phyloP scores from a whole-genome alignment of 2,329 filamentous ascomycete species.

The Colletotrichum sp. region DNA sequence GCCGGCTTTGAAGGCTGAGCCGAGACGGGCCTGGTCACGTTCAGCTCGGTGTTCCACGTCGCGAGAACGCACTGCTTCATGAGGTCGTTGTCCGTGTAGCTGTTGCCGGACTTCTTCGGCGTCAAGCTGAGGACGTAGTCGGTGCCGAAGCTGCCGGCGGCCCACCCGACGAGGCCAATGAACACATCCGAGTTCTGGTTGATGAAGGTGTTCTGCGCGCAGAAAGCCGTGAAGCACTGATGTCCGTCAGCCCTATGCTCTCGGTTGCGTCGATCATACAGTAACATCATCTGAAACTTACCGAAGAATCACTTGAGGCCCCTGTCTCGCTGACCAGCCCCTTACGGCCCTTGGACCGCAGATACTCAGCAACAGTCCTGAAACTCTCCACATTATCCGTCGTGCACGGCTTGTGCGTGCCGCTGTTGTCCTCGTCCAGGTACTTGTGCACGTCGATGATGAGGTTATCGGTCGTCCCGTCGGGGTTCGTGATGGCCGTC shows the following conservation, averaged over 20 bases:
- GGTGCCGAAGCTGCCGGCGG: constrained; percentile 46
- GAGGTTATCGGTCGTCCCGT: constrained; percentile 60
- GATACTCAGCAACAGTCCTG: constrained; percentile 47
- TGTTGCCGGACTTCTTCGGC: constrained; percentile 35
- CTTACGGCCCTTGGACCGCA: constrained; percentile 50
- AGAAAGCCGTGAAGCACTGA: constrained; percentile 48
- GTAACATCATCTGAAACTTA: constrained; percentile 26
- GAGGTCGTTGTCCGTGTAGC: constrained; percentile 42
- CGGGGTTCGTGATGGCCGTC: constrained; percentile 59
- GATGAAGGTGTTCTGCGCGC: constrained; percentile 51
- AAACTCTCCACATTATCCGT: constrained; percentile 58
- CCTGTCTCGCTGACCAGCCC: constrained; percentile 60
- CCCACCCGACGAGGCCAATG: constrained; percentile 51
- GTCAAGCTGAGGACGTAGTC: constrained; percentile 49
- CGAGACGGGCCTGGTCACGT: background rate
- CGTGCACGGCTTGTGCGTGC: constrained; percentile 55
- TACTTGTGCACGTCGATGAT: constrained; percentile 67
- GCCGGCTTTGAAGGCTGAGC: background rate
- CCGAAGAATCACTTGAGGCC: constrained; percentile 45
- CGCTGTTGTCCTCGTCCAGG: constrained; percentile 61
- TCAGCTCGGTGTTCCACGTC: constrained; percentile 12
- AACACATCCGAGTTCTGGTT: constrained; percentile 51
- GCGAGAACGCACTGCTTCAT: constrained; percentile 47
- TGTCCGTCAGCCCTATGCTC: background rate
- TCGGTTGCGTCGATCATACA: too few relatives aligned